Conservation (phyloP, 352 stramenopile species). For the Aphanomyces euteiches region DNA sequence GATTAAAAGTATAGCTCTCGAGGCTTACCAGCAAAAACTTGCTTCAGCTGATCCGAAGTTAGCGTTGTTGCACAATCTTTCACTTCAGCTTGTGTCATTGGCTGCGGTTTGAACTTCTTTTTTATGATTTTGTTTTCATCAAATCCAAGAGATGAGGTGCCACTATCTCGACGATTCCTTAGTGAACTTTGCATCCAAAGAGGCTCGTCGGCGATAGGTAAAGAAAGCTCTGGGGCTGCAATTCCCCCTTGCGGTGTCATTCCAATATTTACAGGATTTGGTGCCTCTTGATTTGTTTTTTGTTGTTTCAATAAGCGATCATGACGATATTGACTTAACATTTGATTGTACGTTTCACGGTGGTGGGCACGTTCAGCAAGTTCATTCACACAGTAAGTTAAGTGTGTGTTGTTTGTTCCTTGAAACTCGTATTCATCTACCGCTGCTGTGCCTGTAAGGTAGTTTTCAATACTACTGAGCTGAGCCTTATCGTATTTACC, state of each 20-base stretch:
- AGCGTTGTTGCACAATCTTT: constrained; percentile 73
- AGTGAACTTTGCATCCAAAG: constrained; percentile 54
- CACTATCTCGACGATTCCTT: constrained; percentile 18
- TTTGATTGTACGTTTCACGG: constrained; percentile 62
- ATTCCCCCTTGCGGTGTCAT: constrained; percentile 52
- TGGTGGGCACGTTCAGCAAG: constrained; percentile 64
- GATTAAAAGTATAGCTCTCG: background rate
- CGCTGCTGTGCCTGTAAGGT: constrained; percentile 55
- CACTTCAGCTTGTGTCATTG: constrained; percentile 87
- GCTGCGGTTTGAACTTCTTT: constrained; percentile 88
- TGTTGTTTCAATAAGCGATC: constrained; percentile 43
- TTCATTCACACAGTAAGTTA: constrained; percentile 85
- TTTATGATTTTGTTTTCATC: constrained; percentile 89
- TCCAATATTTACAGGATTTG: constrained; percentile 38
- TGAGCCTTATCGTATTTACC: background rate
- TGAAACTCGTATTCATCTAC: constrained; percentile 80
- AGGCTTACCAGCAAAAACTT: constrained; percentile 36
- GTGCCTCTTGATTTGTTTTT: constrained; percentile 42
- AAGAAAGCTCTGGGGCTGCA: constrained; percentile 39
- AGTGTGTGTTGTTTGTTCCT: constrained; percentile 77
- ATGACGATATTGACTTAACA: constrained; percentile 48
- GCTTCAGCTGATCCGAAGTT: constrained; percentile 72
- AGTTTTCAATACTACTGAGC: background rate
- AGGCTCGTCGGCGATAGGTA: constrained; percentile 51
- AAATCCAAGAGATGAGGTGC: constrained; percentile 46